phyloP scores from a whole-genome alignment of 768 basidiomycete genomes.

The Lactarius akahatsu region DNA sequence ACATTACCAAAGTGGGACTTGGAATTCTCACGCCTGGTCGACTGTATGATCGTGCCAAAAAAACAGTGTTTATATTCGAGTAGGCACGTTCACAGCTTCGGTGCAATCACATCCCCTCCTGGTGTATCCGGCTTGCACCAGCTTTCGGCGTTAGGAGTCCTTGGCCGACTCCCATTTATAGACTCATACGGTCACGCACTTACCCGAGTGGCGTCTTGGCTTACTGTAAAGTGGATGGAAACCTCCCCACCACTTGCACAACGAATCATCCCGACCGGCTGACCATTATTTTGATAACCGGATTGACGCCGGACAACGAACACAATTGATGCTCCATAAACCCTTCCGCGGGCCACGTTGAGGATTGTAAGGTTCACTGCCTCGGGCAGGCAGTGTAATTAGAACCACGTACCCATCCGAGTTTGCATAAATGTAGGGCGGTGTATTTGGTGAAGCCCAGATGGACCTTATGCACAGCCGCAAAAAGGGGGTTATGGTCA shows the following conservation, averaged over 20 bases:
- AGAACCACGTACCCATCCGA: background rate
- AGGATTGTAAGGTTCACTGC: background rate
- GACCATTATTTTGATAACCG: background rate
- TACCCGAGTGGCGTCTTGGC: too few relatives aligned
- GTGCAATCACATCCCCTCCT: too few relatives aligned
- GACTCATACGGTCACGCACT: too few relatives aligned
- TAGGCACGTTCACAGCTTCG: too few relatives aligned
- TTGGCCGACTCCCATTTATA: background rate
- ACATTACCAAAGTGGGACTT: background rate
- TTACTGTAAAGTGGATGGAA: background rate
- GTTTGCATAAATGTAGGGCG: background rate
- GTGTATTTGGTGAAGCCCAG: background rate
- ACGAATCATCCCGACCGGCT: background rate
- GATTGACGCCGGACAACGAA: background rate
- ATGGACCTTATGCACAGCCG: background rate
- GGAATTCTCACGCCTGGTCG: background rate
- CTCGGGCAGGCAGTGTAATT: background rate
- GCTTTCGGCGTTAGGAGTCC: background rate
- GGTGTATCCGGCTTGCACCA: too few relatives aligned
- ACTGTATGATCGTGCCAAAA: too few relatives aligned
- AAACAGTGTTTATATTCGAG: too few relatives aligned
- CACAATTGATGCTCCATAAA: background rate
- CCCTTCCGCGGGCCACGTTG: background rate
- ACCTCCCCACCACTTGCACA: background rate
- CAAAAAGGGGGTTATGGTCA: background rate